Conservation (phyloP, 2,329 filamentous ascomycete genomes). For the Botryotinia convoluta region DNA sequence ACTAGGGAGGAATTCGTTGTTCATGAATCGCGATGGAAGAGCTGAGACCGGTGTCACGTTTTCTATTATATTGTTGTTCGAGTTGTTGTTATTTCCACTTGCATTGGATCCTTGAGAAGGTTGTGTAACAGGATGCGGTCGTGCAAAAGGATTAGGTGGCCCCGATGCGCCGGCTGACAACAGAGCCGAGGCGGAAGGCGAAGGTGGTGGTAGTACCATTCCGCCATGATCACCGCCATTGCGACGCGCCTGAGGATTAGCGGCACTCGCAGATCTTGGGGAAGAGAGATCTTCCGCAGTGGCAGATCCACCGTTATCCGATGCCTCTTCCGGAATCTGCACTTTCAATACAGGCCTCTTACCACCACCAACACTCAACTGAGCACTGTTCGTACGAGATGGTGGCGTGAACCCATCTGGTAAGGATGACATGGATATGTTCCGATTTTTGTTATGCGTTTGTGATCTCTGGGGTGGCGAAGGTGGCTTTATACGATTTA, state of each 20-base stretch:
- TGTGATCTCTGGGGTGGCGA: constrained; percentile 50
- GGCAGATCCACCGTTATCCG: constrained; percentile 67
- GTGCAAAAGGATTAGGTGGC: constrained; percentile 91
- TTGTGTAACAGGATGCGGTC: constrained; percentile 70
- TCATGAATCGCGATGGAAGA: constrained; percentile 86
- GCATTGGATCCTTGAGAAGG: constrained; percentile 37
- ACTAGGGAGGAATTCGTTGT: constrained; percentile 81
- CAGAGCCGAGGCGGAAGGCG: constrained; percentile 74
- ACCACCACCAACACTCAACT: constrained; percentile 52
- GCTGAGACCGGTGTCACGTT: constrained; percentile 79
- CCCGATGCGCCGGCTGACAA: constrained; percentile 89
- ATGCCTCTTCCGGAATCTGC: constrained; percentile 89
- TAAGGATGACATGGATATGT: constrained; percentile 48
- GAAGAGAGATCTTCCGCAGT: constrained; percentile 66
- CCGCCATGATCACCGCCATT: constrained; percentile 41
- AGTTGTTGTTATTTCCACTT: constrained; percentile 43
- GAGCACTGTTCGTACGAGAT: constrained; percentile 73
- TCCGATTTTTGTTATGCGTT: constrained; percentile 47
- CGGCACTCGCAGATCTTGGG: constrained; percentile 33
- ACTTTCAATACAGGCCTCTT: constrained; percentile 84
- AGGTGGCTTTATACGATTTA: constrained; percentile 54
- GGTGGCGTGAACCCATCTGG: constrained; percentile 70
- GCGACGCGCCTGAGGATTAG: constrained; percentile 29
- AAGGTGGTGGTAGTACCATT: constrained; percentile 87
- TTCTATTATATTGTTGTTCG: constrained; percentile 54